Evolutionary conservation across 352 stramenopile species (phyloP).

Genomic region (Pythium rhizo-oryzae): DNA sequence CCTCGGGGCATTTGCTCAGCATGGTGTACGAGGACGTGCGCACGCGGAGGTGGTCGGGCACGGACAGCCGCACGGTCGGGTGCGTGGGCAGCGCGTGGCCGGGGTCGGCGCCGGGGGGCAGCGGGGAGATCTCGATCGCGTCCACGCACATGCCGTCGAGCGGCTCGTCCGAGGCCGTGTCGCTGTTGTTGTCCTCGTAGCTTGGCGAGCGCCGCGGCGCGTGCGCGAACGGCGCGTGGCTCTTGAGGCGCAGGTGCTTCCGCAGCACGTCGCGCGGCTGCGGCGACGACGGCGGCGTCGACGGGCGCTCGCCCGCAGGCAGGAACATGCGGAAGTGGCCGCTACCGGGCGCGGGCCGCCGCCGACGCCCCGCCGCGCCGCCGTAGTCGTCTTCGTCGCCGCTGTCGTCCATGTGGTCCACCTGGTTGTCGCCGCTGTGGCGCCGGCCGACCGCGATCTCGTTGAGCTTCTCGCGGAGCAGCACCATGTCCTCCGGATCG

Average conservation of each 20-base stretch:
- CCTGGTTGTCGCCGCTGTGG: constrained; percentile 13
- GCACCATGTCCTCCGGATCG: constrained; percentile 59
- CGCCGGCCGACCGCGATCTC: constrained; percentile 54
- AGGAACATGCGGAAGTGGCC: constrained; percentile 57
- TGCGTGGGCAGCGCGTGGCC: constrained; percentile 17
- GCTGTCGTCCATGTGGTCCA: constrained; percentile 26
- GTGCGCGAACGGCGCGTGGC: constrained; percentile 26
- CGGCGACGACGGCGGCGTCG: constrained; percentile 76
- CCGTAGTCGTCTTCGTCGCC: constrained; percentile 28
- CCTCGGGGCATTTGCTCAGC: constrained; percentile 66
- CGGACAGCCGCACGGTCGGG: constrained; percentile 46
- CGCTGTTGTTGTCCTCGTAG: constrained; percentile 30
- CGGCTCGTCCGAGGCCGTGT: constrained; percentile 25
- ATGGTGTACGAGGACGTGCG: constrained; percentile 57
- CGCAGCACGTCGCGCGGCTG: constrained; percentile 74
- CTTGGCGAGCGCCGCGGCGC: constrained; percentile 24
- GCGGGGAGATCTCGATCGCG: constrained; percentile 55
- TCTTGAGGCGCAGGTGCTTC: constrained; percentile 69
- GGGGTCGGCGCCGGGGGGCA: constrained; percentile 36
- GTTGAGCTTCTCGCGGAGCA: constrained; percentile 77
- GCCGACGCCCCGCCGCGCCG: constrained; percentile 17
- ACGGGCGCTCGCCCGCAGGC: constrained; percentile 43
- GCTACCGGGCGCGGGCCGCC: background rate
- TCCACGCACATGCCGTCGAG: constrained; percentile 59
- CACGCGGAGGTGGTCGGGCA: constrained; percentile 53